Evolutionary conservation across 1,284 basidiomycete genomes (phyloP).

Genomic region (Meripilus lineatus): DNA sequence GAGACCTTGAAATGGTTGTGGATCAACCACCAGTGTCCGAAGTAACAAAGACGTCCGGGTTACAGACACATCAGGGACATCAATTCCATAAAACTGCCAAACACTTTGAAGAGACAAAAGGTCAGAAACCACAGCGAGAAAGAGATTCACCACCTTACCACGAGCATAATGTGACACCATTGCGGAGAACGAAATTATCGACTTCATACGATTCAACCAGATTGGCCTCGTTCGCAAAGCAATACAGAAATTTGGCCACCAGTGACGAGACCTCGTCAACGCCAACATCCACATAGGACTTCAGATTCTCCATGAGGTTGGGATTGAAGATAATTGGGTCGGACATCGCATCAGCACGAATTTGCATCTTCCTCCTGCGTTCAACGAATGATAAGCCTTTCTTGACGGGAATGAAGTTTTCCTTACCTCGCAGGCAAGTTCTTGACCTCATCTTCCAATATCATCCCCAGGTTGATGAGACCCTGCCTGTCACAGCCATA

Average conservation of each 20-base stretch:
- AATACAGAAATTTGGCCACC: conserved; percentile 57
- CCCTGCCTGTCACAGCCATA: conserved; percentile 57
- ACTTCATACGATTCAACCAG: conserved; percentile 60
- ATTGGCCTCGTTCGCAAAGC: conserved; percentile 52
- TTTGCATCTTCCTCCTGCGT: conserved; percentile 43
- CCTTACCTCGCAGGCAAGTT: conserved; percentile 51
- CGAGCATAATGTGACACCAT: conserved; percentile 45
- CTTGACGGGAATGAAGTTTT: not conserved
- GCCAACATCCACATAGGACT: conserved; percentile 45
- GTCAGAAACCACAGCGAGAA: not conserved
- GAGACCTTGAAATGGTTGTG: conserved; percentile 52
- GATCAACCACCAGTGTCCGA: conserved; percentile 56
- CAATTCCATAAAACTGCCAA: conserved; percentile 62
- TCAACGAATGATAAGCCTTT: not conserved
- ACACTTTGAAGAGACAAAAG: conserved; percentile 38
- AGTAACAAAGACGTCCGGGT: conserved; percentile 52
- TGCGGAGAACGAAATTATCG: conserved; percentile 65
- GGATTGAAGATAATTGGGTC: conserved; percentile 58
- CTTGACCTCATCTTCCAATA: conserved; percentile 42
- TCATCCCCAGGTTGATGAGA: conserved; percentile 37
- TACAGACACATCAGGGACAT: conserved; percentile 44
- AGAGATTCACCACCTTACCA: conserved; percentile 40
- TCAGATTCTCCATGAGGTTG: conserved; percentile 46
- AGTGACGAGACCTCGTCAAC: conserved; percentile 48
- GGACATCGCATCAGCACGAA: conserved; percentile 35